A percentile compares a stretch with the other conserved stretches of the same genome.
Conservation (phyloP, 352 stramenopile species). For the Phytopythium sindhum region DNA sequence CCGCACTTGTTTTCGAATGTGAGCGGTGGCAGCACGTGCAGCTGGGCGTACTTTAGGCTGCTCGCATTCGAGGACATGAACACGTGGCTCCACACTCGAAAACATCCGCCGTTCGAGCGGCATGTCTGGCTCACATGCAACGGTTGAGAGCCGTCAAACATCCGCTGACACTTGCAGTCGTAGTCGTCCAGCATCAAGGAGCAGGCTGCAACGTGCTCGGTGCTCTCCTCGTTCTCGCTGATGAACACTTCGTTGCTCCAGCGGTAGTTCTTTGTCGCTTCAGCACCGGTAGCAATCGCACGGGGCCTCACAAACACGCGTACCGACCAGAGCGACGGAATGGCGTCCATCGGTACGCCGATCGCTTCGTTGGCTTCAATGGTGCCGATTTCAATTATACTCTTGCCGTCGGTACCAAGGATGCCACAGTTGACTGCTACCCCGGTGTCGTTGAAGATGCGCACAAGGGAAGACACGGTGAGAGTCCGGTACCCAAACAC, state of each 20-base stretch:
- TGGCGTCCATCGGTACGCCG: conserved; percentile 64
- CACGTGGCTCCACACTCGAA: conserved; percentile 57
- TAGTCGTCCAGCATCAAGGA: conserved; percentile 71
- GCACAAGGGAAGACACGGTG: conserved; percentile 74
- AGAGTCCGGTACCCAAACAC: conserved; percentile 71
- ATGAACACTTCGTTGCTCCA: conserved; percentile 84
- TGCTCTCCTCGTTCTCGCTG: conserved; percentile 57
- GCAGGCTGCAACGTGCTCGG: conserved; percentile 56
- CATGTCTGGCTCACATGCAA: conserved; percentile 72
- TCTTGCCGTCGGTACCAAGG: conserved; percentile 53
- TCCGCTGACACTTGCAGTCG: conserved; percentile 71
- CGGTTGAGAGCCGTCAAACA: conserved; percentile 72
- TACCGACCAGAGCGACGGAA: conserved; percentile 47
- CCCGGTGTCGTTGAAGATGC: conserved; percentile 73
- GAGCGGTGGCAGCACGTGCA: conserved; percentile 61
- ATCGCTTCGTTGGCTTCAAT: conserved; percentile 62
- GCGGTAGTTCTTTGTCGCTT: conserved; percentile 40
- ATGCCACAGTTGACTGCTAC: conserved; percentile 56
- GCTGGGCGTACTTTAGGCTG: conserved; percentile 61
- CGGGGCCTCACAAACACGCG: conserved; percentile 67
- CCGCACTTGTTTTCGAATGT: conserved; percentile 81
- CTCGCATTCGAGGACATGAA: conserved; percentile 67
- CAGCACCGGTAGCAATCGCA: conserved; percentile 3
- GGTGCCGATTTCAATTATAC: conserved; percentile 49
- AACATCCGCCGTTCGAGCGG: conserved; percentile 64